Percentiles rank a stretch among this genome's conserved stretches.
Conservation (phyloP, 2,329 filamentous ascomycete species). For the Alternaria sp. region DNA sequence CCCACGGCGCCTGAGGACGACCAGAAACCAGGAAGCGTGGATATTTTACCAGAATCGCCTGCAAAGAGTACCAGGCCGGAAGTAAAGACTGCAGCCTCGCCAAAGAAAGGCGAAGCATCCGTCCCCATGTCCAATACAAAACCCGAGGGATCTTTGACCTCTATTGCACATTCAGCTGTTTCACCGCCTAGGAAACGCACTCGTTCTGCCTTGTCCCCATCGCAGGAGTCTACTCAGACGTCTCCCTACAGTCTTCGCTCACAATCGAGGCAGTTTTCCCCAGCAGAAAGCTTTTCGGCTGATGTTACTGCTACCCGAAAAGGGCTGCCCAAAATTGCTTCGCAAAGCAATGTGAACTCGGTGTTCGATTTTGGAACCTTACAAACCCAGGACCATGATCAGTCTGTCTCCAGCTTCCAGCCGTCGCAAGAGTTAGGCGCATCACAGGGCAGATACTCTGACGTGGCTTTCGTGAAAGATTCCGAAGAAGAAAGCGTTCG, state of each 20-base stretch:
- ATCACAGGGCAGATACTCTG: slow-evolving; percentile 33
- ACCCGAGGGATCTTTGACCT: slow-evolving; percentile 26
- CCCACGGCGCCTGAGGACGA: slow-evolving; percentile 32
- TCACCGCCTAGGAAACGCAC: slow-evolving; percentile 32
- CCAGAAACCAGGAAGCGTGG: slow-evolving; percentile 31
- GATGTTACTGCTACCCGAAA: slow-evolving; percentile 2
- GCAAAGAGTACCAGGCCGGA: slow-evolving; percentile 46
- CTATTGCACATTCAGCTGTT: slow-evolving; percentile 20
- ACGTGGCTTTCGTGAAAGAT: slow-evolving; percentile 39
- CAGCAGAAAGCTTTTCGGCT: slow-evolving; percentile 16
- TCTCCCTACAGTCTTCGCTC: slow-evolving; percentile 43
- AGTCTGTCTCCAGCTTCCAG: slow-evolving; percentile 25
- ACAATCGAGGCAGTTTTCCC: slow-evolving; percentile 36
- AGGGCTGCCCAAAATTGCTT: slow-evolving; percentile 24
- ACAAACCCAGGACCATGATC: slow-evolving; percentile 19
- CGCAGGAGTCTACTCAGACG: slow-evolving; percentile 23
- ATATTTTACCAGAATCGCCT: slow-evolving; percentile 32
- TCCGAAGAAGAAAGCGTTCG: slow-evolving; percentile 43
- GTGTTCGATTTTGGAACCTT: slow-evolving; percentile 16
- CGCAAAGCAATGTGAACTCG: slow-evolving; percentile 18
- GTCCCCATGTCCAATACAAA: slow-evolving; percentile 19
- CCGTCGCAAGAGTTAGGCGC: slow-evolving; percentile 36
- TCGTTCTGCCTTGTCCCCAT: slow-evolving; percentile 29
- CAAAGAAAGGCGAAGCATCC: slow-evolving; percentile 24
- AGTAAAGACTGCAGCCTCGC: slow-evolving; percentile 35